Evolutionary conservation across 2,329 filamentous ascomycete species (phyloP).

Genomic region (Neocatenulostroma microsporum): DNA sequence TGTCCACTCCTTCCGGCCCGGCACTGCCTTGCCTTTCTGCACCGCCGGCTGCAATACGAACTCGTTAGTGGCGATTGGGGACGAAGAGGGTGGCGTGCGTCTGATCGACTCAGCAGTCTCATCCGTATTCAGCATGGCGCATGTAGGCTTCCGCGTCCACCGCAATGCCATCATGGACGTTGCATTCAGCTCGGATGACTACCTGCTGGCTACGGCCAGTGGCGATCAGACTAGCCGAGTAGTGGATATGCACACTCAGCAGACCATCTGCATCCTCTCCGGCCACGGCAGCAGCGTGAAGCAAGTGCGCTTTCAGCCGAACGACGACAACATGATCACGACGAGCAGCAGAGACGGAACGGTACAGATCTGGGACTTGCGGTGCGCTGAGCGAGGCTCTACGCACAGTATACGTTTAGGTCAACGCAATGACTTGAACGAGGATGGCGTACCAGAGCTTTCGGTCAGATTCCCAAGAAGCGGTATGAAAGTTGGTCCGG

Average conservation of each 20-base stretch:
- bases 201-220: constrained; percentile 59
- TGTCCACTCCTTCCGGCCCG: constrained; percentile 39
- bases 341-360: constrained; percentile 86
- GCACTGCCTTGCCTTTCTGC: constrained; percentile 56
- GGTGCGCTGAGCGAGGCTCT: constrained; percentile 42
- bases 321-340: constrained; percentile 70
- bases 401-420: constrained; percentile 20
- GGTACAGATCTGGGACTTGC: constrained; percentile 88
- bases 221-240: constrained; percentile 65
- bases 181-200: constrained; percentile 60
- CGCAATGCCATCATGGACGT: constrained; percentile 66
- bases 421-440: constrained; percentile 6
- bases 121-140: constrained; percentile 49
- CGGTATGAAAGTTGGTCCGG: constrained; percentile 20
- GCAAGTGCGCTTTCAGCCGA: constrained; percentile 83
- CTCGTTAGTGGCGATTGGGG: constrained; percentile 59
- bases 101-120: constrained; percentile 53
- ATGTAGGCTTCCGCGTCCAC: constrained; percentile 56
- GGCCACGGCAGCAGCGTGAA: constrained; percentile 70
- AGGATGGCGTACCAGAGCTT: constrained; percentile 15
- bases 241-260: constrained; percentile 57
- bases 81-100: constrained; percentile 60
- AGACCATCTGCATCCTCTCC: constrained; percentile 48
- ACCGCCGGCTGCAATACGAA: constrained; percentile 60
- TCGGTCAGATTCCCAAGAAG: constrained; percentile 20